These are phyloP conservation scores for Tilletia indica DNA, from an alignment of 1,284 basidiomycete species.

Conservation along the genomic window DNA sequence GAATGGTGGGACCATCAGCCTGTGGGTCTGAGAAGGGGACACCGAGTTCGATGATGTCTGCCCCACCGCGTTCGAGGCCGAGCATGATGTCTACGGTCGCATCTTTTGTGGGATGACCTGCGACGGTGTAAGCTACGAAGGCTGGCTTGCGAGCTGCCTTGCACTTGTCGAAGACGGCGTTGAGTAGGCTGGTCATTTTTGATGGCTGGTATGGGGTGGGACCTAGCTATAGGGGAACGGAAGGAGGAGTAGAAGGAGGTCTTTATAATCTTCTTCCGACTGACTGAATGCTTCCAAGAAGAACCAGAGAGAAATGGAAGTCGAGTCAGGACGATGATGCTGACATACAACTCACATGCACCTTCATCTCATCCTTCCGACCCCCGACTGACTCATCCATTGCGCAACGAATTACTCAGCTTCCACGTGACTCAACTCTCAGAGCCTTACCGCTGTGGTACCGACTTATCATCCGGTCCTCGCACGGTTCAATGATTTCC, in stretches of 20 bases:
- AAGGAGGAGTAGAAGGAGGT: not conserved
- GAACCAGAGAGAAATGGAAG: too few relatives aligned
- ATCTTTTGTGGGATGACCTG: slow-evolving; percentile 49
- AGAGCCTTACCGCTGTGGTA: too few relatives aligned
- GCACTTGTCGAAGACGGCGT: slow-evolving; percentile 12
- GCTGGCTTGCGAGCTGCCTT: slow-evolving; percentile 43
- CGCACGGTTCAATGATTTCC: too few relatives aligned
- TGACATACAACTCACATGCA: too few relatives aligned
- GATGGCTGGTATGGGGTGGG: not conserved
- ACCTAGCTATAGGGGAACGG: not conserved
- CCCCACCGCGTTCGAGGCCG: slow-evolving; percentile 85
- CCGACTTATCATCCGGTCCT: too few relatives aligned
- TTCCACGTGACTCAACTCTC: too few relatives aligned
- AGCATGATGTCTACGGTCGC: slow-evolving; percentile 85
- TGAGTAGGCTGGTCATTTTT: not conserved
- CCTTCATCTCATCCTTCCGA: too few relatives aligned
- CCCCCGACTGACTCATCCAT: too few relatives aligned
- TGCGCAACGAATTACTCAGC: too few relatives aligned
- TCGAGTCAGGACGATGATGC: too few relatives aligned
- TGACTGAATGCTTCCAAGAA: too few relatives aligned
- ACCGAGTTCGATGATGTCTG: slow-evolving; percentile 93
- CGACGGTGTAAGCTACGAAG: slow-evolving; percentile 53
- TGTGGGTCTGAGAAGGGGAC: slow-evolving; percentile 93
- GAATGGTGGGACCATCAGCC: slow-evolving; percentile 83
- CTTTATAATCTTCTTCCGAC: too few relatives aligned